phyloP scores from a whole-genome alignment of 1,139 yeast species.

The Hemisphaericaspora lyxosophila region DNA sequence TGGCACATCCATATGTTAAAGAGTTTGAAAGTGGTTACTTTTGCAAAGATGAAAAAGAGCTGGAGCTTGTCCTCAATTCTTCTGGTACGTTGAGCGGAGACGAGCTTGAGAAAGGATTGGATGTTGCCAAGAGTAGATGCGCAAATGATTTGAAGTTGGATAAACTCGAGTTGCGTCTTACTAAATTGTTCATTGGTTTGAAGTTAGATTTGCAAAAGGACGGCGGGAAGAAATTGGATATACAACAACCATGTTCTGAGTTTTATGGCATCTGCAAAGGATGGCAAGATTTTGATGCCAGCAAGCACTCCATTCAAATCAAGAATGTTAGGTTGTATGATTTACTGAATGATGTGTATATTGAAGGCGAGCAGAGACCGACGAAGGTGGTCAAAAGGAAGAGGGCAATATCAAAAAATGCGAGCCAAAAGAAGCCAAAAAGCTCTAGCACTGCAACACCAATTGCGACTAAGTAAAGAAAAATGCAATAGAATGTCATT shows the following conservation, averaged over 20 bases:
- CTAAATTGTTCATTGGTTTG: constrained; percentile 80
- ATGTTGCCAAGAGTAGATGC: neutral
- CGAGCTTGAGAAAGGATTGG: constrained; percentile 10
- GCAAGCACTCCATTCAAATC: constrained; percentile 60
- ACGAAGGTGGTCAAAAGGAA: constrained; percentile 43
- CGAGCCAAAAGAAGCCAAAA: neutral
- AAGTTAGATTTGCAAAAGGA: constrained; percentile 52
- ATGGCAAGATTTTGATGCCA: constrained; percentile 65
- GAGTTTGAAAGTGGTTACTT: constrained; percentile 61
- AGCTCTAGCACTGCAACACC: neutral
- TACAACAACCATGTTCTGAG: constrained; percentile 89
- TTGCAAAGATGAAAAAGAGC: constrained; percentile 54
- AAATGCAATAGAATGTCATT: no score
- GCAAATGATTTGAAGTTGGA: constrained; percentile 15
- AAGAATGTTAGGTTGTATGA: constrained; percentile 80
- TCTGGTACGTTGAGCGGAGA: constrained; percentile 54
- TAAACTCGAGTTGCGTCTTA: constrained; percentile 50
- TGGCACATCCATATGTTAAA: constrained; percentile 91
- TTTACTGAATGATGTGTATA: constrained; percentile 81
- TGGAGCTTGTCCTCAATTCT: constrained; percentile 49
- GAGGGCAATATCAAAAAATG: constrained; percentile 8
- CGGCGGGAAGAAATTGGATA: constrained; percentile 69
- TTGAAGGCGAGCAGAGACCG: constrained; percentile 77
- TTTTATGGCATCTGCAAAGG: constrained; percentile 77
- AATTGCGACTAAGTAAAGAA: neutral